These are phyloP conservation scores for Xylaria multiplex DNA, from an alignment of 2,329 filamentous ascomycete species.

Conservation along the genomic window DNA sequence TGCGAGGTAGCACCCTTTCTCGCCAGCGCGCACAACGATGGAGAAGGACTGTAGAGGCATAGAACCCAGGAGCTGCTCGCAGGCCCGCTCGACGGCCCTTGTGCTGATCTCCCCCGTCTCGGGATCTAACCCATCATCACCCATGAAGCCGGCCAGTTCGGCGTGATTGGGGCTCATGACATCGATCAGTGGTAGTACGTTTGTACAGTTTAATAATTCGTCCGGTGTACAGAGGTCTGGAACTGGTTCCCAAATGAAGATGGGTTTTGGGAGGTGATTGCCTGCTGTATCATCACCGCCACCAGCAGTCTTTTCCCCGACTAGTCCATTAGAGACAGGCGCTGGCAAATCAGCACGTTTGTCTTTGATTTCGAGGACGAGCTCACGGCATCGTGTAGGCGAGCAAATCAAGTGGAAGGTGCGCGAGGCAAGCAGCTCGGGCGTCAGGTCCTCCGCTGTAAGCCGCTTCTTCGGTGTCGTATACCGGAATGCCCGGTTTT, in stretches of 20 bases:
- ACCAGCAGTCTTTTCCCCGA: conserved; percentile 3
- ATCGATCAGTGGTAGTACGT: conserved; percentile 69
- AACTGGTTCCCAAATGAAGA: conserved; percentile 95
- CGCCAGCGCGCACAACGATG: conserved; percentile 76
- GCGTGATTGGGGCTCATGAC: conserved; percentile 83
- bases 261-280: conserved; percentile 60
- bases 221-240: conserved; percentile 85
- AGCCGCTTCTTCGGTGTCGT: conserved; percentile 86
- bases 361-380: conserved; percentile 75
- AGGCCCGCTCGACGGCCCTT: conserved; percentile 64
- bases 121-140: conserved; percentile 64
- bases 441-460: conserved; percentile 75
- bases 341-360: conserved; percentile 58
- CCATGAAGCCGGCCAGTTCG: conserved; percentile 89
- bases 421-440: conserved; percentile 73
- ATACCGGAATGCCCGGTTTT: conserved; percentile 84
- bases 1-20: conserved; percentile 75
- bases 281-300: conserved; percentile 20
- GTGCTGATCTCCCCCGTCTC: conserved; percentile 64
- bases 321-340: neutral
- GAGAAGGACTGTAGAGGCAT: conserved; percentile 73
- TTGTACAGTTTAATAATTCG: conserved; percentile 71
- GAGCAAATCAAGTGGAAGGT: conserved; percentile 92
- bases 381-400: conserved; percentile 76
- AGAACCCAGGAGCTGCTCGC: conserved; percentile 69